A percentile compares a stretch with the other conserved stretches of the same genome.
Evolutionary conservation across 345 rosid species (phyloP).

Genomic region (Odontarrhena argentea): DNA sequence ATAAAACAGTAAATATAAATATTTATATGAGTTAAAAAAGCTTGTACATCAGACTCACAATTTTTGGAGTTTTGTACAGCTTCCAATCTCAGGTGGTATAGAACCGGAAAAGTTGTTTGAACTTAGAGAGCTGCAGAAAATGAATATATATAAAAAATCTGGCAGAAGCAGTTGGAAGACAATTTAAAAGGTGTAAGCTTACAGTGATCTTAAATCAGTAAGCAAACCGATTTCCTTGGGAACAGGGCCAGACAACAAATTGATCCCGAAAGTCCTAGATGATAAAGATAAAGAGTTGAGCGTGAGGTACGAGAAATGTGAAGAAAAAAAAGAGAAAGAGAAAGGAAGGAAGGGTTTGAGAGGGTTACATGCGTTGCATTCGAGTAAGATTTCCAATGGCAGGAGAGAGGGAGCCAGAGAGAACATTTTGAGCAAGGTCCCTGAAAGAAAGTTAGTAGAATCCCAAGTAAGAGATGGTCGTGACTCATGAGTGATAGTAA

Average conservation of each 20-base stretch:
- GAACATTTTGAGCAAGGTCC: slow-evolving; percentile 37
- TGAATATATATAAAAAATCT: not conserved
- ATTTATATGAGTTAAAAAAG: not conserved
- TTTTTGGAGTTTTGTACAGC: slow-evolving; percentile 47
- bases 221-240: slow-evolving; percentile 72
- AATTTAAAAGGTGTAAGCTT: slow-evolving; percentile 35
- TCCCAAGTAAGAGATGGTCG: not conserved
- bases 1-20: not conserved
- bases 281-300: not conserved
- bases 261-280: slow-evolving; percentile 53
- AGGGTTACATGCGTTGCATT: slow-evolving; percentile 64
- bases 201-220: slow-evolving; percentile 52
- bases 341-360: not conserved
- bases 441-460: slow-evolving; percentile 18
- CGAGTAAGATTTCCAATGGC: slow-evolving; percentile 39
- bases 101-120: slow-evolving; percentile 71
- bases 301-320: not conserved
- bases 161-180: not conserved
- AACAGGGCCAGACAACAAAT: slow-evolving; percentile 64
- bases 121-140: slow-evolving; percentile 45
- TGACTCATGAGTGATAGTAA: not conserved
- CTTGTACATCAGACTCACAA: slow-evolving; percentile 49
- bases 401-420: slow-evolving; percentile 41
- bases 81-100: slow-evolving; percentile 68
- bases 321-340: not conserved